Evolutionary conservation across 2,329 filamentous ascomycete species (phyloP), one percentile per base, ranked within the genome.

Genomic region (Phialocephala subalpina): DNA sequence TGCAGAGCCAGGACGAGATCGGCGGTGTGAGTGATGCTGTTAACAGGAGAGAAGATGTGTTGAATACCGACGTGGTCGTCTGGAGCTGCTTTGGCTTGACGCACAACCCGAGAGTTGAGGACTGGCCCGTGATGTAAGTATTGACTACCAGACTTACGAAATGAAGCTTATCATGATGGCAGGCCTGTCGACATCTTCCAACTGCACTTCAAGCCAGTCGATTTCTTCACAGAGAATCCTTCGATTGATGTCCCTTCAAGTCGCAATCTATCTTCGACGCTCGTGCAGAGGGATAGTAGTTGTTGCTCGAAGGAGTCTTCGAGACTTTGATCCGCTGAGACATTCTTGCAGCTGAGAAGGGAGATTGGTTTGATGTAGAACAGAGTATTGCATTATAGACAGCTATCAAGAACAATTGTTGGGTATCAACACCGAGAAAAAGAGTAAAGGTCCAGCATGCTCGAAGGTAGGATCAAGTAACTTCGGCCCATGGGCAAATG

Each of bases 11-110:
- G 16, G 67, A 69, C 14, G 73, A 75, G 45, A 63, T 70, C n/a
- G 68, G 68, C 14, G 72, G 73, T 8, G 74, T 74, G 2, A 55
- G 73, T 92, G 92, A 97, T 79, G 83, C 84, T 53, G 94, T 97
- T 76, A 87, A 91, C 67, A 90, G 97, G 79, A 86, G 92, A 1
- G 94, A 97, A 80, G 92, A 97, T 0, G 92, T 94, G 0, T 93
- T 97, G 76, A 96, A 94, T 8, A 93, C 90, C 0, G 94, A 94
- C 73, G 90, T 93, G 70, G 94, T 97, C 2, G 85, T 97, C 7
- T 97, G 94, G 94, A 93, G 97, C 80, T 96, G 92, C 0, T 97
- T 97, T 74, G 94, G 94, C 27, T 83, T 97, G 29, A 94, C 91
- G 1, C 94, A 97, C 77, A 94, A 97, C 82, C 94, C 94, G 0